Evolutionary conservation across 108 stramenopile species (phyloP).

Genomic region (Ochromonas danica): DNA sequence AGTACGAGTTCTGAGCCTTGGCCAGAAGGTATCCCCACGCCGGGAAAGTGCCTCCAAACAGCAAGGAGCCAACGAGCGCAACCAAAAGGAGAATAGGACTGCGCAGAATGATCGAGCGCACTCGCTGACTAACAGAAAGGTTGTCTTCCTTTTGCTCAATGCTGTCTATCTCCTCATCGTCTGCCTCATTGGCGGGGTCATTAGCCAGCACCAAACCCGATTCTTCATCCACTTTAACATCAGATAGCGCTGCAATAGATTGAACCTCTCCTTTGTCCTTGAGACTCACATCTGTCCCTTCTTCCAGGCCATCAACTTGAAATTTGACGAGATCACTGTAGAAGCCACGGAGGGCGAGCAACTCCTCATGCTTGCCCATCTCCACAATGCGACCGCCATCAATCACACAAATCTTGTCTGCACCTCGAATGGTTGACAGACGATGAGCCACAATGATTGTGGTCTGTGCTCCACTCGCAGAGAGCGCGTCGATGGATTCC

Average conservation of each 20-base stretch:
- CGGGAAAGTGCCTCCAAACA: conserved; percentile 9
- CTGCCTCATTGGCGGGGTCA: background rate
- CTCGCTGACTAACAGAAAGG: background rate
- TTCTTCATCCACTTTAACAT: background rate
- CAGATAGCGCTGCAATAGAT: background rate
- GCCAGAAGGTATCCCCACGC: conserved; percentile 4
- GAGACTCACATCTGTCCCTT: background rate
- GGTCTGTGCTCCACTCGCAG: conserved; percentile 42
- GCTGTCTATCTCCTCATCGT: background rate
- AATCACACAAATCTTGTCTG: conserved; percentile 81
- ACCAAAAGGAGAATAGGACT: background rate
- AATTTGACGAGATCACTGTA: too few species aligned
- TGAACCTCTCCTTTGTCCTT: background rate
- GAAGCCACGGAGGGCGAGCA: background rate
- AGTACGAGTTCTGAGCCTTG: background rate
- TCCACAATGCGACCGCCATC: conserved; percentile 71
- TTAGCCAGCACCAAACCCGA: background rate
- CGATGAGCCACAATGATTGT: conserved; percentile 76
- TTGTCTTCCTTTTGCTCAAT: background rate
- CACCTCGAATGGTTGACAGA: conserved; percentile 72
- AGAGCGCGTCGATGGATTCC: conserved; percentile 46
- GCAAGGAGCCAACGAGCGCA: background rate
- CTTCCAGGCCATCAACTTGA: too few species aligned
- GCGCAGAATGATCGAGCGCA: background rate
- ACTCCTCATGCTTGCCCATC: conserved; percentile 70